Evolutionary conservation across 768 basidiomycete species (phyloP).

Genomic region (Megacollybia marginata): DNA sequence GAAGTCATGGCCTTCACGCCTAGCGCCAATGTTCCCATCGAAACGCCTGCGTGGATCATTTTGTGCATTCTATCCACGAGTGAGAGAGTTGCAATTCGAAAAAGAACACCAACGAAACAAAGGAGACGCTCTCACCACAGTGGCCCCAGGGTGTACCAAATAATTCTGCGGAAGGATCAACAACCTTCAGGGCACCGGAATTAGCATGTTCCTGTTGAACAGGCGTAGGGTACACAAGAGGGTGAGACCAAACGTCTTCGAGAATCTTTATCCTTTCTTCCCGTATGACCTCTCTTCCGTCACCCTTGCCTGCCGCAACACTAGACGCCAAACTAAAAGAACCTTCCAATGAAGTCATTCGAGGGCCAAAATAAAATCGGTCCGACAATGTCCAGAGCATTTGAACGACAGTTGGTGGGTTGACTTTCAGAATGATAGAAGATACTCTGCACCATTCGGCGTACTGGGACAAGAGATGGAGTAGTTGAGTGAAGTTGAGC

Average conservation of each 20-base stretch:
- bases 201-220: slow-evolving; percentile 5
- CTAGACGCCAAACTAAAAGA: slow-evolving; percentile 6
- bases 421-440: slow-evolving; percentile 1
- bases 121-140: slow-evolving; percentile 7
- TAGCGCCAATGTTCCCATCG: slow-evolving; percentile 6
- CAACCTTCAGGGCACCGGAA: background rate
- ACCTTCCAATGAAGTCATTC: background rate
- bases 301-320: slow-evolving; percentile 6
- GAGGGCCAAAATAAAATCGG: background rate
- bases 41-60: background rate
- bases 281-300: slow-evolving; percentile 3
- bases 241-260: slow-evolving; percentile 2
- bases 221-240: slow-evolving; percentile 2
- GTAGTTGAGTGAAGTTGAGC: slow-evolving; percentile 1
- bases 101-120: slow-evolving; percentile 4
- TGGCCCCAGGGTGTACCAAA: slow-evolving; percentile 10
- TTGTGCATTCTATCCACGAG: slow-evolving; percentile 2
- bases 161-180: slow-evolving; percentile 5
- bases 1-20: slow-evolving; percentile 8
- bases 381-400: slow-evolving; percentile 1
- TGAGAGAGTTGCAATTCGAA: background rate
- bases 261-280: background rate
- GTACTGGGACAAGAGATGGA: slow-evolving; percentile 2
- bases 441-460: slow-evolving; percentile 9
- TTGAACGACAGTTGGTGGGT: slow-evolving; percentile 8